phyloP scores from a whole-genome alignment of 129 eudicot species.

The Rutidosis leptorrhynchoides region DNA sequence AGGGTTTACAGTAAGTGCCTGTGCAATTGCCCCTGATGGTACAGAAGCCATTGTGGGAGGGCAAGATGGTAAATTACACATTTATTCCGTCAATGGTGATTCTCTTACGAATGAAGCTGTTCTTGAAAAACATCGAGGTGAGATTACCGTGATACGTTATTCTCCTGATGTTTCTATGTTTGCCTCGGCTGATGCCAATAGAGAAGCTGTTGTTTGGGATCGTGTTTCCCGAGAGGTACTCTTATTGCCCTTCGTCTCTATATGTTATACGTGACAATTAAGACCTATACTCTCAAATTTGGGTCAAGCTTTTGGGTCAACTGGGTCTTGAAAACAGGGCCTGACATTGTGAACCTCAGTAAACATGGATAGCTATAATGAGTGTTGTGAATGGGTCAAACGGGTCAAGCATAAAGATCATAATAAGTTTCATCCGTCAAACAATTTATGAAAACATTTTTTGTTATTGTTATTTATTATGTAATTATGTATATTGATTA shows the following conservation, averaged over 20 bases:
- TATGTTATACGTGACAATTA: too few relatives aligned
- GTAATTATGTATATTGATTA: too few relatives aligned
- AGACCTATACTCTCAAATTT: too few relatives aligned
- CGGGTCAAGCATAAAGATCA: too few relatives aligned
- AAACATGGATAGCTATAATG: too few relatives aligned
- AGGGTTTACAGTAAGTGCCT: conserved; percentile 78
- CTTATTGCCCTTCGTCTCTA: conserved; percentile 10
- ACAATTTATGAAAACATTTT: too few relatives aligned
- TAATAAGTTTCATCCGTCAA: too few relatives aligned
- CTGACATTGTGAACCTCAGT: too few relatives aligned
- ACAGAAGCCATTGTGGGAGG: conserved; percentile 87
- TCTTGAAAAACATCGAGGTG: conserved; percentile 91
- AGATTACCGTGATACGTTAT: conserved; percentile 78
- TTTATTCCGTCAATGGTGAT: conserved; percentile 73
- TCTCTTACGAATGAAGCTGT: conserved; percentile 68
- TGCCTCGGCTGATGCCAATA: conserved; percentile 88
- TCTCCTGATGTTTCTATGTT: conserved; percentile 96
- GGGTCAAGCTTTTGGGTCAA: too few relatives aligned
- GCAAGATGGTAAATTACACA: conserved; percentile 88
- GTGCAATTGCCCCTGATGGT: conserved; percentile 76
- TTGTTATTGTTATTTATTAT: too few relatives aligned
- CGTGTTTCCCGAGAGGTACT: conserved; percentile 77
- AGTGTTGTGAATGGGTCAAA: too few relatives aligned
- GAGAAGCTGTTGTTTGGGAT: conserved; percentile 98
- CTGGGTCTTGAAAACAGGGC: too few relatives aligned